A percentile compares a stretch with the other conserved stretches of the same genome.
Conservation (phyloP, 106 monocot genomes). For the Acorus calamus region DNA sequence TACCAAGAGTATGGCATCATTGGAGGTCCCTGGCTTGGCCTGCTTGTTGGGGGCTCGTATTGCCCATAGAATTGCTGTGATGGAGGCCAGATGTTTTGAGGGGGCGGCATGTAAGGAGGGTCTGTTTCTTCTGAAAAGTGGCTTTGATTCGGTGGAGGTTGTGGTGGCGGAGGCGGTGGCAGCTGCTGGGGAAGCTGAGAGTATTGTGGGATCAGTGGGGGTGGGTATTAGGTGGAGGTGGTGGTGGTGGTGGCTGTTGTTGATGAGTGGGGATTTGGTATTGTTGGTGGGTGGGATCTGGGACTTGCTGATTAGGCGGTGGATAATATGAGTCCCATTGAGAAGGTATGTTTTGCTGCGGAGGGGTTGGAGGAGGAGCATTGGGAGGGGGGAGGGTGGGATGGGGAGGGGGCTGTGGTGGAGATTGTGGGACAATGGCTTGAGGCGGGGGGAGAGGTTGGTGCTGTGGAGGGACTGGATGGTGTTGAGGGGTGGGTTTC, state of each 20-base stretch:
- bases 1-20: constrained; percentile 14
- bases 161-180: constrained; percentile 20
- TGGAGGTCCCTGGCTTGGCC: constrained; percentile 31
- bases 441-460: constrained; percentile 15
- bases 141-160: constrained; percentile 31
- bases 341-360: constrained; percentile 15
- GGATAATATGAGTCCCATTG: constrained; percentile 14
- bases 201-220: constrained; percentile 33
- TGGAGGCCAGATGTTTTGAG: constrained; percentile 17
- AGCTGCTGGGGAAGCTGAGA: constrained; percentile 29
- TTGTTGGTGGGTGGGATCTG: constrained; percentile 15
- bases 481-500: constrained; percentile 1
- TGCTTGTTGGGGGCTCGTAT: constrained; percentile 29
- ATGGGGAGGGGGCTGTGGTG: constrained; percentile 4
- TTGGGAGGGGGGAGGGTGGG: constrained; percentile 1
- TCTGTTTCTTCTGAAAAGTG: constrained; percentile 19
- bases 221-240: constrained; percentile 15
- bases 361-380: constrained; percentile 2
- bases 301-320: constrained; percentile 7
- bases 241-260: constrained; percentile 15
- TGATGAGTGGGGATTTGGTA: constrained; percentile 16
- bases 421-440: constrained; percentile 10
- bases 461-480: neutral
- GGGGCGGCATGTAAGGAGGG: constrained; percentile 39
- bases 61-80: constrained; percentile 36